Conservation (phyloP, 1,284 basidiomycete species). For the Limonomyces culmigenus region DNA sequence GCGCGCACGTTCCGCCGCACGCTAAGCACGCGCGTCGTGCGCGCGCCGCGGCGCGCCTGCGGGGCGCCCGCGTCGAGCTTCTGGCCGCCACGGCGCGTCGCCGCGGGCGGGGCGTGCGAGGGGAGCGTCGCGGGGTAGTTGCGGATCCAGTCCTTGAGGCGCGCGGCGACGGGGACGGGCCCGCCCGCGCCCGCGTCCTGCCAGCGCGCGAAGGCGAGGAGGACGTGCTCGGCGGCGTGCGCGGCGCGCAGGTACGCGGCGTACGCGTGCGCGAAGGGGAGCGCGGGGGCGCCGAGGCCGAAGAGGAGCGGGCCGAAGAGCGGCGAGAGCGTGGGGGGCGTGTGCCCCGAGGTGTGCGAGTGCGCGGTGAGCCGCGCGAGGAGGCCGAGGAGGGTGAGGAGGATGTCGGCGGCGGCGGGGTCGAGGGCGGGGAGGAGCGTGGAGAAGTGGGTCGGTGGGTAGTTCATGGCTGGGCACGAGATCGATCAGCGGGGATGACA, state of each 20-base stretch:
- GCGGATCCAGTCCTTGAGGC: constrained; percentile 74
- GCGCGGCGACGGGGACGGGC: constrained; percentile 51
- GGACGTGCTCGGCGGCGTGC: constrained; percentile 75
- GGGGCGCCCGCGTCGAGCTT: constrained; percentile 8
- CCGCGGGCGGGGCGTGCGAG: no score
- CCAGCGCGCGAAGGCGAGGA: constrained; percentile 73
- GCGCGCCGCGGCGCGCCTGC: constrained; percentile 53
- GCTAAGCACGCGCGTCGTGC: constrained; percentile 52
- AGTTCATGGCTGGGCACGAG: constrained; percentile 35
- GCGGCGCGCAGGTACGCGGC: constrained; percentile 65
- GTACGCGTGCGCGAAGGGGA: constrained; percentile 65
- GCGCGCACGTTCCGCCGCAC: constrained; percentile 64
- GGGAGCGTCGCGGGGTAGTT: constrained; percentile 64
- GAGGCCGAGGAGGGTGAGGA: constrained; percentile 56
- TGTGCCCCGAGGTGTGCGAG: constrained; percentile 65
- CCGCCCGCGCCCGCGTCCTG: constrained; percentile 38
- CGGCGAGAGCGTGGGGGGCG: constrained; percentile 70
- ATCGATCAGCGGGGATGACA: not conserved
- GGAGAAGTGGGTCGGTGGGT: constrained; percentile 53
- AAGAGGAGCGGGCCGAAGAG: constrained; percentile 81
- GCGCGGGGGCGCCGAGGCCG: constrained; percentile 45
- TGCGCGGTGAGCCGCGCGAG: constrained; percentile 69
- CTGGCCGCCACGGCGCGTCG: constrained; percentile 10
- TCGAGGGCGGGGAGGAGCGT: constrained; percentile 38
- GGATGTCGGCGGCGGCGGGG: constrained; percentile 36